A percentile compares a stretch with the other conserved stretches of the same genome.
Conservation (phyloP, 192 early-diverging fungal species). For the Allomyces macrogynus region DNA sequence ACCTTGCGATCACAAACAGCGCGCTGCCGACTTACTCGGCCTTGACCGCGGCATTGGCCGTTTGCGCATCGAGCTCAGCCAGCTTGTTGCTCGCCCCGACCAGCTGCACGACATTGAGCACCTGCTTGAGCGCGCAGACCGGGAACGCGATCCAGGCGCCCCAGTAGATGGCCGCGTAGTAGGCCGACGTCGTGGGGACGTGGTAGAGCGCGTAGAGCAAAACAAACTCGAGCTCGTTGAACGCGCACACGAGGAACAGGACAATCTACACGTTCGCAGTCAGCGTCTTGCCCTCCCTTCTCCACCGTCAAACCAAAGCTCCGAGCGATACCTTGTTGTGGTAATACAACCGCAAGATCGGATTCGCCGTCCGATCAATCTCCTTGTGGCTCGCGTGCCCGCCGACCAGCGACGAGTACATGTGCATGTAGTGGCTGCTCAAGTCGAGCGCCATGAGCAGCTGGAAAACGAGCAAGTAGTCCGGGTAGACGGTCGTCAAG, state of each 20-base stretch:
- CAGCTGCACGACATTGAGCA: slow-evolving; percentile 85
- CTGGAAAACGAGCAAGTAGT: slow-evolving; percentile 63
- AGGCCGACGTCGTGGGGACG: slow-evolving; percentile 3
- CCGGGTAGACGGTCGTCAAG: slow-evolving; percentile 45
- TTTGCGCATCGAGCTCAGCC: slow-evolving; percentile 42
- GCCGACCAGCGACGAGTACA: slow-evolving; percentile 78
- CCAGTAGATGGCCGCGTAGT: slow-evolving; percentile 4
- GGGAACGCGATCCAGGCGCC: slow-evolving; percentile 30
- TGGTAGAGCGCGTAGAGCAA: slow-evolving; percentile 53
- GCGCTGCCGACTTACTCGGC: neutral
- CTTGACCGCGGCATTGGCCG: neutral
- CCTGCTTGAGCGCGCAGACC: slow-evolving; percentile 69
- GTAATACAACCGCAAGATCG: slow-evolving; percentile 76
- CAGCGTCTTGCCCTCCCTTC: neutral
- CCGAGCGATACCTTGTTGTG: slow-evolving; percentile 58
- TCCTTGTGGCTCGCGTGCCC: slow-evolving; percentile 82
- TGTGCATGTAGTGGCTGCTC: slow-evolving; percentile 95
- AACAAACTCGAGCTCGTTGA: slow-evolving; percentile 84
- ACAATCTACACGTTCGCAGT: slow-evolving; percentile 27
- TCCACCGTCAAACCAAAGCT: neutral
- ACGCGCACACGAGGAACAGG: slow-evolving; percentile 77
- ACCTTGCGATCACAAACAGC: no score
- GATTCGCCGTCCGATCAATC: slow-evolving; percentile 49
- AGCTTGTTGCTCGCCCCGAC: slow-evolving; percentile 60
- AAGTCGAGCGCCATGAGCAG: slow-evolving; percentile 81